These are phyloP conservation scores for Irpex rosettiformis DNA, from an alignment of 1,284 basidiomycete species.

Conservation along the genomic window DNA sequence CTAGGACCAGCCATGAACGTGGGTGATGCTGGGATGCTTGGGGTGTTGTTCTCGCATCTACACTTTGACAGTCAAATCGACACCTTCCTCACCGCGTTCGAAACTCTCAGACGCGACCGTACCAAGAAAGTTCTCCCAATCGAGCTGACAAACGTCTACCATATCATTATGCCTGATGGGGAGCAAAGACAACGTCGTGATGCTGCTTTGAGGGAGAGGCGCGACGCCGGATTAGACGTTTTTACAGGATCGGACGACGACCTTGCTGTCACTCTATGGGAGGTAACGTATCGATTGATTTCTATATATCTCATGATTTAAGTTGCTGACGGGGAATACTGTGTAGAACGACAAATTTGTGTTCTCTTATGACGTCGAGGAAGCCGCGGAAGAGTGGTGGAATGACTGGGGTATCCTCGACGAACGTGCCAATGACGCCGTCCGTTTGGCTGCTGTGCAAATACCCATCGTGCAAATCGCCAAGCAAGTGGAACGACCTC, in stretches of 20 bases:
- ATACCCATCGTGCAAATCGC: neutral
- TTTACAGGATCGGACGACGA: conserved; percentile 5
- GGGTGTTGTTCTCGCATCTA: conserved; percentile 43
- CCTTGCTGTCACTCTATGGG: conserved; percentile 6
- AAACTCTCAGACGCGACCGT: conserved; percentile 40
- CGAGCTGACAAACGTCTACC: conserved; percentile 35
- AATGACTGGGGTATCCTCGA: conserved; percentile 30
- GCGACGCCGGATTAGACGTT: conserved; percentile 20
- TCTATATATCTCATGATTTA: no score
- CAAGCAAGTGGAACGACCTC: neutral
- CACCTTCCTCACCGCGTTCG: conserved; percentile 40
- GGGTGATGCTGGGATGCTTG: conserved; percentile 46
- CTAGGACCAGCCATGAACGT: conserved; percentile 38
- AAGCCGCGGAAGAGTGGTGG: conserved; percentile 36
- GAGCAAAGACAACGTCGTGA: conserved; percentile 37
- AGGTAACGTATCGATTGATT: no score
- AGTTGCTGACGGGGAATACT: no score
- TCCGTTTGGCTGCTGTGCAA: neutral
- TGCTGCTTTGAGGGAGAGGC: conserved; percentile 28
- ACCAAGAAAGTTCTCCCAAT: conserved; percentile 33
- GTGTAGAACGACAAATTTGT: conserved; percentile 23
- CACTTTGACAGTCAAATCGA: conserved; percentile 36
- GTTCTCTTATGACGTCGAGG: conserved; percentile 32
- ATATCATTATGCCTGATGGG: conserved; percentile 37
- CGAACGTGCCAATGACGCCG: conserved; percentile 15